Base-by-base conservation (phyloP, 768 basidiomycete species). In the Leccinum rimulosum region DNA sequence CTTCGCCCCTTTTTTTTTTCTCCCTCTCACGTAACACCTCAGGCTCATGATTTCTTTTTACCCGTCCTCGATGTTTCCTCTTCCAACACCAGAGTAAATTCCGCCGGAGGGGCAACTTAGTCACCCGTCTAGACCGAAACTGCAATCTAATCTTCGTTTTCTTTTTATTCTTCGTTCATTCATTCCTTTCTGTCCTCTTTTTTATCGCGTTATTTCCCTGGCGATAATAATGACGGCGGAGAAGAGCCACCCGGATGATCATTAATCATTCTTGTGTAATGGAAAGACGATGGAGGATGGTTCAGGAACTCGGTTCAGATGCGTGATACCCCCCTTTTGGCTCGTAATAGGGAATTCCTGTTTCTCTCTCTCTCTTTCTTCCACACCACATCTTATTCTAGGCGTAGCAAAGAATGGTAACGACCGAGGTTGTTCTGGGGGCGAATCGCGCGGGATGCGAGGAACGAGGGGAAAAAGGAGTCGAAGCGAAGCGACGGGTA, bases 21-120 rank as follows among this genome's bases (percentile, higher is more conserved):
- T 38, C n/a, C 28, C 48, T 55, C 59, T 54, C 61, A 58, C 68
- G 63, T 70, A 59, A 62, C 62, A 60, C 56, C 50, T 62, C 51
- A 64, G 60, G 67, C 60, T 57, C 64, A 67, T 68, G 68, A 63
- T 57, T 57, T 59, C 59, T 63, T 61, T 64, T 65, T 59, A 62
- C 65, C 65, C 69, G 45, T 60, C 67, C 67, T 60, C 56, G 65
- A 58, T 67, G 67, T 69, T 54, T 45, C 43, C 43, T 22, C 59
- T 9, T 65, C 56, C 50, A 12, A 56, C 51, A 54, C 38, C 65
- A 58, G 64, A 74, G 68, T 71, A 65, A 64, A 63, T 65, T 67
- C 60, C 59, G 61, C 59, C 57, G 58, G 51, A 61, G 64, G 62
- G 67, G 66, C 55, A 57, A 58, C 52, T 52, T 68, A 60, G 64